Evolutionary conservation across 495 filamentous ascomycete genomes (phyloP).

Genomic region (Saxophila tyrrhenica): DNA sequence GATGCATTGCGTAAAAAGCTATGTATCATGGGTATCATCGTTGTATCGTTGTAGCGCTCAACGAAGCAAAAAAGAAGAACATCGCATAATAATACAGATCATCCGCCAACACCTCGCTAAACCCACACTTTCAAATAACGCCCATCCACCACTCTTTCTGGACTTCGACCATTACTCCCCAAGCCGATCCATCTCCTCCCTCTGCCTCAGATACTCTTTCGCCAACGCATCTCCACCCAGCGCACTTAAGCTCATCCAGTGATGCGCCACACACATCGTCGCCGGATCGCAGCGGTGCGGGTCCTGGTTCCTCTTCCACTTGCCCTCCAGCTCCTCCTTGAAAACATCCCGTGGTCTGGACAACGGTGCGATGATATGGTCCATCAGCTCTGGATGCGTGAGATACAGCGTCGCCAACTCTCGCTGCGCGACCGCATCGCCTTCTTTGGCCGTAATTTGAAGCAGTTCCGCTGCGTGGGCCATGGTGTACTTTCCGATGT

Average conservation of each 20-base stretch:
- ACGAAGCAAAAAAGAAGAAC: neutral
- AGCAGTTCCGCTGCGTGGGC: conserved; percentile 84
- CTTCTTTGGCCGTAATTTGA: conserved; percentile 90
- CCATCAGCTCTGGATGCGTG: conserved; percentile 80
- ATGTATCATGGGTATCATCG: neutral
- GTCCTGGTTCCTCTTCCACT: conserved; percentile 41
- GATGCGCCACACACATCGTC: conserved; percentile 90
- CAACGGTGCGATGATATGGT: conserved; percentile 71
- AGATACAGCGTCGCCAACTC: conserved; percentile 92
- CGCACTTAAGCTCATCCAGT: conserved; percentile 95
- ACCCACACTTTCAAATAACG: neutral
- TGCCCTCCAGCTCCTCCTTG: conserved; percentile 76
- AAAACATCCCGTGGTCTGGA: conserved; percentile 82
- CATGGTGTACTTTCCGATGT: conserved; percentile 49
- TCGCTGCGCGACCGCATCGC: conserved; percentile 81
- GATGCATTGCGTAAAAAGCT: neutral
- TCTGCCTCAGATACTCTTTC: conserved; percentile 68
- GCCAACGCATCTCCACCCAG: conserved; percentile 81
- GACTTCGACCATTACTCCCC: too few relatives aligned
- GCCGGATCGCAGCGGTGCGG: conserved; percentile 64
- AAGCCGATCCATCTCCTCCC: conserved; percentile 46
- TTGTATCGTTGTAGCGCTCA: neutral
- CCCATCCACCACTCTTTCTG: conserved; percentile 13
- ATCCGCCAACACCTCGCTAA: neutral
- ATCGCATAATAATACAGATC: neutral